Base-by-base conservation (phyloP, 371 early-diverging fungal genomes). In the Saksenaea vasiformis region DNA sequence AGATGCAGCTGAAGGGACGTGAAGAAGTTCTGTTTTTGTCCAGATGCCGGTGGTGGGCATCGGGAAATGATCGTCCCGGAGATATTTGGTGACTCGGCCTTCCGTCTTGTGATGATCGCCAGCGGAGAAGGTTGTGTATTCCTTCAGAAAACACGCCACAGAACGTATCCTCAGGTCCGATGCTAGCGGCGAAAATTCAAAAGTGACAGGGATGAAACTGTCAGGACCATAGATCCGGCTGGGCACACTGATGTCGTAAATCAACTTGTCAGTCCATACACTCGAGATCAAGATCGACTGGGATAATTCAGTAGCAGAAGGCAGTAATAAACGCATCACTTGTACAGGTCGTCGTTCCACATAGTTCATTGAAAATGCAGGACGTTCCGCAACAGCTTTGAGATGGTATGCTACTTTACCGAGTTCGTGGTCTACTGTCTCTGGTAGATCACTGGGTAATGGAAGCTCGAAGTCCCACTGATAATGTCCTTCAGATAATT, bases 391-490 rank as follows among this genome's bases (percentile, higher is more conserved):
- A 15, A 67, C 60, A 17, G 79, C 79, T 53, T 72, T 70, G 35
- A 79, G 64, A 17, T 55, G 58, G 47, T 76, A 79, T 2, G 28
- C 26, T 2, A 79, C 70, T 53, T 67, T 58, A 11, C 67, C 69
- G 54, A 72, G 62, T 24, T 66, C 66, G 35, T 72, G 68, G 14
- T 76, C 60, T 13, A 82, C 68, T 2, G 76, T 66, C 39, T 76
- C 71, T 8, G 80, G 83, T 27, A 78, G 41, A 59, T 72, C 53
- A 22, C 77, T 72, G n/a, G 79, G 78, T 24, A 82, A 37, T 7
- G 71, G 69, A 31, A 78, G 36, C 57, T 71, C 69, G 60, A 82
- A 78, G 27, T 74, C 67, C 76, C 78, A 77, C 63, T 66, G 59
- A 27, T 77, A 68, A 37, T 58, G 54, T 0, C 73, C 71, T 53